Evolutionary conservation across 2,329 filamentous ascomycete genomes (phyloP).

Genomic region (Pyricularia pennisetigena): DNA sequence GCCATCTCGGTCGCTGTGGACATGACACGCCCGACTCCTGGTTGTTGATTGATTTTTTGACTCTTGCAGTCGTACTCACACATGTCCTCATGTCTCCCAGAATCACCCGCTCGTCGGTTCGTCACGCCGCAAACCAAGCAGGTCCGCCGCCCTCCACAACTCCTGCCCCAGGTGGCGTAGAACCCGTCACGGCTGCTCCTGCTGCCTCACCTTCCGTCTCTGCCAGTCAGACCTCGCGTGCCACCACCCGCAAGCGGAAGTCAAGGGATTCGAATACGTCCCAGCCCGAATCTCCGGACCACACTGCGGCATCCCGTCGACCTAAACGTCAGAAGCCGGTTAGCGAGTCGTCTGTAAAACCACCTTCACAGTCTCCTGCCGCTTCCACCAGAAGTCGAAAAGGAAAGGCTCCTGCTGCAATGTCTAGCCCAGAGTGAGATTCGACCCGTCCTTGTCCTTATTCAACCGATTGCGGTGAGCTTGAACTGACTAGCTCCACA

Average conservation of each 20-base stretch:
- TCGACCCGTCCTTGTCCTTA: not conserved
- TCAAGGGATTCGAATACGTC: conserved; percentile 40
- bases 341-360: not conserved
- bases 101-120: conserved; percentile 91
- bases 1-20: not conserved
- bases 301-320: conserved; percentile 38
- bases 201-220: conserved; percentile 28
- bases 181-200: conserved; percentile 27
- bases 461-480: not conserved
- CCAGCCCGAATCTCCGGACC: conserved; percentile 26
- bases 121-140: conserved; percentile 65
- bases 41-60: not conserved
- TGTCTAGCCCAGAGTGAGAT: conserved; percentile 65
- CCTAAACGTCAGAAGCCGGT: conserved; percentile 54
- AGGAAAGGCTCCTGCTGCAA: conserved; percentile 51
- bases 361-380: conserved; percentile 21
- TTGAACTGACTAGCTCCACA: conserved; percentile 4
- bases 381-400: conserved; percentile 42
- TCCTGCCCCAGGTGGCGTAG: conserved; percentile 5
- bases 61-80: conserved; percentile 4
- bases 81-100: conserved; percentile 81
- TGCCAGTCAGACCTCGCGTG: conserved; percentile 28
- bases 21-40: conserved; percentile 1
- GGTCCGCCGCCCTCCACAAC: conserved; percentile 23
- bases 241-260: conserved; percentile 68